Percentiles rank a stretch among this genome's conserved stretches.
These are phyloP conservation scores for Nepenthes mirabilis DNA, from an alignment of 148 eudicot genomes.

Conservation along the genomic window DNA sequence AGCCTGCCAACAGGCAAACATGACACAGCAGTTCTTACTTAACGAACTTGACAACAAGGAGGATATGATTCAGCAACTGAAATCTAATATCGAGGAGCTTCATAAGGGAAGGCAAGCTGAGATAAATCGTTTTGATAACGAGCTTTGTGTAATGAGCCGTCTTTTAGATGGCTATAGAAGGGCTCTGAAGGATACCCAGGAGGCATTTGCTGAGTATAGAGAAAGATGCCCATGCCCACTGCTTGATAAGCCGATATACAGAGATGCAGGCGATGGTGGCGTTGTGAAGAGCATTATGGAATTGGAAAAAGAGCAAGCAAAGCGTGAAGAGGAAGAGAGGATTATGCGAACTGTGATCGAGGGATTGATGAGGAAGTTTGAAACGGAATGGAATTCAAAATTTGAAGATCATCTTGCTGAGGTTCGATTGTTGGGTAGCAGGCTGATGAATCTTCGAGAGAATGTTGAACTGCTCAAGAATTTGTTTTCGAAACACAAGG, in stretches of 20 bases:
- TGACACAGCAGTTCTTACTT: slow-evolving; percentile 27
- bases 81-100: slow-evolving; percentile 32
- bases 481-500: slow-evolving; percentile 15
- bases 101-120: slow-evolving; percentile 34
- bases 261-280: slow-evolving; percentile 81
- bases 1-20: slow-evolving; percentile 14
- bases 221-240: slow-evolving; percentile 21
- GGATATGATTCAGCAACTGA: slow-evolving; percentile 31
- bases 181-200: slow-evolving; percentile 53
- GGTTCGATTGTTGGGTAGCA: slow-evolving; percentile 19
- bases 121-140: slow-evolving; percentile 46
- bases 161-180: slow-evolving; percentile 59
- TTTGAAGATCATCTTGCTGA: slow-evolving; percentile 16
- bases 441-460: slow-evolving; percentile 25
- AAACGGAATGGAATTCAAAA: slow-evolving; percentile 9
- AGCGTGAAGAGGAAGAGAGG: slow-evolving; percentile 50
- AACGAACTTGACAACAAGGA: slow-evolving; percentile 33
- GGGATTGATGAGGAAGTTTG: slow-evolving; percentile 12
- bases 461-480: slow-evolving; percentile 26
- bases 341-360: slow-evolving; percentile 13
- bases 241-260: slow-evolving; percentile 64
- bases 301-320: slow-evolving; percentile 44
- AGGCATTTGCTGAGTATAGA: slow-evolving; percentile 47
- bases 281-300: slow-evolving; percentile 51
- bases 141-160: slow-evolving; percentile 56